These are phyloP conservation scores for Mariannaea elegans DNA, from an alignment of 2,329 filamentous ascomycete species.

Conservation along the genomic window DNA sequence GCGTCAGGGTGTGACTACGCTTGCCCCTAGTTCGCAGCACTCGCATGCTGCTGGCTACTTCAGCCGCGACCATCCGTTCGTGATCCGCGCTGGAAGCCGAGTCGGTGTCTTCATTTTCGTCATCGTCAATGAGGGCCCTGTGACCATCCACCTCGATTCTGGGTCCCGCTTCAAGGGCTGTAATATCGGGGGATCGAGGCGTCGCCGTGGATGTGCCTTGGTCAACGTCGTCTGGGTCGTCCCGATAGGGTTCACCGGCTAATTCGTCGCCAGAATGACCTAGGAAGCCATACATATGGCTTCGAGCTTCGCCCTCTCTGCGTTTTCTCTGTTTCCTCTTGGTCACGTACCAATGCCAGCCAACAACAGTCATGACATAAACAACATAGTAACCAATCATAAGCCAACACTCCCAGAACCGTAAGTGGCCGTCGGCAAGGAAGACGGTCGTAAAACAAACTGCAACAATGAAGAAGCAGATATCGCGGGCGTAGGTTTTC, in stretches of 20 bases:
- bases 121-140: conserved; percentile 46
- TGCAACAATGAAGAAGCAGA: conserved; percentile 89
- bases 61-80: conserved; percentile 75
- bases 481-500: conserved; percentile 90
- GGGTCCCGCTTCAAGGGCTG: conserved; percentile 54
- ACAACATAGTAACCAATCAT: conserved; percentile 95
- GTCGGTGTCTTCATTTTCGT: conserved; percentile 36
- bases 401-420: conserved; percentile 85
- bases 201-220: conserved; percentile 28
- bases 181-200: conserved; percentile 48
- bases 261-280: conserved; percentile 63
- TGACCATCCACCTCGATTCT: conserved; percentile 57
- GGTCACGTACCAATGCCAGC: conserved; percentile 88
- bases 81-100: conserved; percentile 63
- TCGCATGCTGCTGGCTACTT: conserved; percentile 94
- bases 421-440: conserved; percentile 82
- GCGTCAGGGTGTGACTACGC: conserved; percentile 78
- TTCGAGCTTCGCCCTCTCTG: conserved; percentile 75
- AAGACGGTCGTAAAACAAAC: conserved; percentile 89
- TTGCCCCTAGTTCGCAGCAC: conserved; percentile 74
- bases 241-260: conserved; percentile 68
- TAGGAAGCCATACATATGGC: conserved; percentile 72
- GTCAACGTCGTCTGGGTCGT: conserved; percentile 57
- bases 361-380: conserved; percentile 88
- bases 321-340: conserved; percentile 67